Evolutionary conservation across 441 rosid species (phyloP), one percentile per base, ranked within the genome.

Genomic region (Croton setiger): DNA sequence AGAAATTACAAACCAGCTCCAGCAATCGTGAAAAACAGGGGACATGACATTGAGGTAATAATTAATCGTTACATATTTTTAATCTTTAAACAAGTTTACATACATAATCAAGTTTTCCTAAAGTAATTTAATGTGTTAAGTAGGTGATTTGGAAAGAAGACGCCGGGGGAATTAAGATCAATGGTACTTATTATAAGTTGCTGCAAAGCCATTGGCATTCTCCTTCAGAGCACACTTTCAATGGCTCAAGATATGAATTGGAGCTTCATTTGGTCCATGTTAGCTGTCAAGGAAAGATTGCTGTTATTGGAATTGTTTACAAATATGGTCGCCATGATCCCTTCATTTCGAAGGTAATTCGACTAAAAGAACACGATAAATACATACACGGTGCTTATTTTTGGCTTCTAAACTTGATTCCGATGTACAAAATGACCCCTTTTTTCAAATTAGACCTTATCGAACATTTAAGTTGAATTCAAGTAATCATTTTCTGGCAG

Each of bases 211-310:
- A 87, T 63, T 88, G 93, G 95, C 95, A 91, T 79, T 62, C 86
- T 9, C 90, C 95, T 0, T 78, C 95, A 59, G 96, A 91, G 85
- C 93, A 91, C 47, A 75, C 92, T 35, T 65, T 91, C 76, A 78
- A 87, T 59, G 88, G 88, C 72, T 68, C 70, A 62, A 91, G 93
- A n/a, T n/a, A n/a, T n/a, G n/a, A n/a, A 0, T 0, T 88, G 77
- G 97, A 91, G 80, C 79, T 89, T 70, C 97, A 89, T 64, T 41
- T 81, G 47, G 85, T 91, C 77, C 93, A 89, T 67, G 0, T 0
- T 31, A 84, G 78, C 75, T 60, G 83, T 51, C 1, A 27, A 0
- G 72, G 74, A 27, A 49, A 67, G 44, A 56, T 47, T 33, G 92
- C 95, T 60, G 92, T 86, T 11, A 64, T 83, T 18, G 89, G 80